Evolutionary conservation across 768 basidiomycete species (phyloP).

Genomic region (Rubroboletus pulcherrimus): DNA sequence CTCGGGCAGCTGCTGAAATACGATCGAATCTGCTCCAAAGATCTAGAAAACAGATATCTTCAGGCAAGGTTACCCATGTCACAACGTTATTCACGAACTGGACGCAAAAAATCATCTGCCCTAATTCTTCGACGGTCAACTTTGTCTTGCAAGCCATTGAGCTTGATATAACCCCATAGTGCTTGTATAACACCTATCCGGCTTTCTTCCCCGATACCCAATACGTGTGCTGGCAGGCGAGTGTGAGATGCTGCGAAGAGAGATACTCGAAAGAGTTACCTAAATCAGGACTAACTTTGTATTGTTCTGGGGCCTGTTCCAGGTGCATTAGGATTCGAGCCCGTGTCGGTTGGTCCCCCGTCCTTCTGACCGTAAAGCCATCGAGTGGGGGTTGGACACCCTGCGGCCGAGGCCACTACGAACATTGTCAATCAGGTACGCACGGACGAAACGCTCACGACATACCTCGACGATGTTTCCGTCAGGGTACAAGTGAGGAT

Average conservation of each 20-base stretch:
- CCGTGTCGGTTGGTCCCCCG: conserved; percentile 75
- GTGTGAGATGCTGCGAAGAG: conserved; percentile 1
- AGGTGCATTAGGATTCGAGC: conserved; percentile 82
- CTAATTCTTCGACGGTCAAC: conserved; percentile 68
- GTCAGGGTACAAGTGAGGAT: conserved; percentile 75
- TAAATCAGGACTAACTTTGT: conserved; percentile 73
- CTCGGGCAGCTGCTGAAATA: conserved; percentile 81
- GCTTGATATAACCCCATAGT: conserved; percentile 91
- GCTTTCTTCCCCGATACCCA: conserved; percentile 84
- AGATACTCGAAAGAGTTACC: conserved; percentile 35
- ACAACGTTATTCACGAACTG: conserved; percentile 39
- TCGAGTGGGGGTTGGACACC: conserved; percentile 63
- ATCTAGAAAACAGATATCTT: conserved; percentile 41
- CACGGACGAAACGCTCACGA: neutral
- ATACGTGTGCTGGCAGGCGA: conserved; percentile 44
- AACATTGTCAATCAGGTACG: neutral
- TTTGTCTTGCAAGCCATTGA: conserved; percentile 79
- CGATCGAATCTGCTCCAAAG: conserved; percentile 64
- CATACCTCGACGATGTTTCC: conserved; percentile 86
- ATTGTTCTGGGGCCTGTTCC: conserved; percentile 85
- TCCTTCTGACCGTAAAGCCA: conserved; percentile 80
- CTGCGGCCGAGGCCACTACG: conserved; percentile 60
- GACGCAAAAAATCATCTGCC: conserved; percentile 62
- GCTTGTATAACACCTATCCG: conserved; percentile 76
- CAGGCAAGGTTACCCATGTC: neutral